Evolutionary conservation across 1,284 basidiomycete species (phyloP).

Genomic region (Fistulina hepatica): DNA sequence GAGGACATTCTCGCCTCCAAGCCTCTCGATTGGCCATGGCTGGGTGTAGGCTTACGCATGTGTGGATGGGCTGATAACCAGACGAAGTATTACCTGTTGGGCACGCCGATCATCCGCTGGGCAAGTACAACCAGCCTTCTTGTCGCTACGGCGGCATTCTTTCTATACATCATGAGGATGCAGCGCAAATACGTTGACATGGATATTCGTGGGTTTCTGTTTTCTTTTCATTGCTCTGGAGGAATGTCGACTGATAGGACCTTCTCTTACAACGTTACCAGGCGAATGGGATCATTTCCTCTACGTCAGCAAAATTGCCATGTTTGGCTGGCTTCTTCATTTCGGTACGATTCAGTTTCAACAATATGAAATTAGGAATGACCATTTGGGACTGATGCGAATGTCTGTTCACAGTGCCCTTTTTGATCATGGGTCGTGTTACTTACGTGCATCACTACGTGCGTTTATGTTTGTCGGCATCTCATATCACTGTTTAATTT

Average conservation of each 20-base stretch:
- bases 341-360: conserved; percentile 56
- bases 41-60: conserved; percentile 87
- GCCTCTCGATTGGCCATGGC: conserved; percentile 90
- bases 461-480: conserved; percentile 20
- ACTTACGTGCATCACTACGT: conserved; percentile 88
- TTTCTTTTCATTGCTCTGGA: too few species aligned
- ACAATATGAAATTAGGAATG: too few species aligned
- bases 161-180: conserved; percentile 69
- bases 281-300: conserved; percentile 92
- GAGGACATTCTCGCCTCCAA: conserved; percentile 92
- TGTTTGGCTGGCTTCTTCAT: conserved; percentile 89
- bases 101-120: conserved; percentile 94
- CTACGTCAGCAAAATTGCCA: conserved; percentile 86
- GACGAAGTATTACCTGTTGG: conserved; percentile 90
- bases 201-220: conserved; percentile 53
- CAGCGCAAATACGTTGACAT: conserved; percentile 91
- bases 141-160: conserved; percentile 42
- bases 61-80: conserved; percentile 90
- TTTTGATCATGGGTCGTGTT: conserved; percentile 93
- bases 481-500: conserved; percentile 2
- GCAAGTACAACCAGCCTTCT: conserved; percentile 60
- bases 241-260: neutral
- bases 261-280: conserved; percentile 18
- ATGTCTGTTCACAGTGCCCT: conserved; percentile 81
- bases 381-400: conserved; percentile 2